These are phyloP conservation scores for Phoma herbarum DNA, from an alignment of 2,329 filamentous ascomycete genomes.

Conservation along the genomic window DNA sequence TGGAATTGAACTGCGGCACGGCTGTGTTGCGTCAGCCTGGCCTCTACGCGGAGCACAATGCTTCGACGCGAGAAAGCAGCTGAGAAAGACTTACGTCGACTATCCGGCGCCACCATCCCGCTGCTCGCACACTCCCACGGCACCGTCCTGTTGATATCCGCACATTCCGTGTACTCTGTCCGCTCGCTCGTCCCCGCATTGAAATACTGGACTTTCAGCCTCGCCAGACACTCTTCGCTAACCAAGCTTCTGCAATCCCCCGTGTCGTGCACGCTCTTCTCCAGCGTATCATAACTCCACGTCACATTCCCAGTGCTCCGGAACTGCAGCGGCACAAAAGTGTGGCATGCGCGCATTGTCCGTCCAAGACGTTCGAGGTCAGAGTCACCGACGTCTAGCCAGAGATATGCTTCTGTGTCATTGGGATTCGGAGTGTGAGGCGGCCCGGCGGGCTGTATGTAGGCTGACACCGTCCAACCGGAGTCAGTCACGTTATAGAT, in stretches of 20 bases:
- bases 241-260: conserved; percentile 10
- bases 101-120: conserved; percentile 3
- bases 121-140: conserved; percentile 16
- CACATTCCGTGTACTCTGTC: neutral
- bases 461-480: neutral
- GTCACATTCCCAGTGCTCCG: neutral
- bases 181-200: neutral
- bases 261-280: conserved; percentile 4
- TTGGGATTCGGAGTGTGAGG: neutral
- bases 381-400: conserved; percentile 1
- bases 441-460: neutral
- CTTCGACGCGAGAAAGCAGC: no score
- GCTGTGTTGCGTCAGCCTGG: neutral
- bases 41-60: neutral
- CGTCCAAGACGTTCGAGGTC: neutral
- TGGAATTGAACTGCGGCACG: conserved; percentile 7
- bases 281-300: conserved; percentile 5
- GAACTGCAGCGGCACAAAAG: conserved; percentile 1
- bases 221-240: conserved; percentile 1
- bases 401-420: conserved; percentile 1
- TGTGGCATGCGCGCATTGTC: conserved; percentile 8
- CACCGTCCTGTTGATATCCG: conserved; percentile 1
- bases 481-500: neutral
- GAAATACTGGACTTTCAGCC: neutral
- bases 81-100: neutral